Evolutionary conservation across 345 rosid genomes (phyloP).

Genomic region (Turnera subulata): DNA sequence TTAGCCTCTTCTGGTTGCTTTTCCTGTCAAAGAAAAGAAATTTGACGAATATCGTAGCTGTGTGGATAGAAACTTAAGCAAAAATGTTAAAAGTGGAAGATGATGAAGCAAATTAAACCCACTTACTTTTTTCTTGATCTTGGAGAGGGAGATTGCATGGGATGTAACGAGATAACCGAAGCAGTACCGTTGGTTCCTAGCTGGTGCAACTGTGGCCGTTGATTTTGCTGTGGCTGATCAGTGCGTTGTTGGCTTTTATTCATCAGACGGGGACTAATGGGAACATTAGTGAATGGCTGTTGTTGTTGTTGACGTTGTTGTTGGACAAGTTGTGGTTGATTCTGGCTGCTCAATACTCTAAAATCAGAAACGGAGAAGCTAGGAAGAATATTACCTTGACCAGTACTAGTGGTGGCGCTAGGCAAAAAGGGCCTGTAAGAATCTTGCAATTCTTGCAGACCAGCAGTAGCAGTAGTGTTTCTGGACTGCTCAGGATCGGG

Average conservation of each 20-base stretch:
- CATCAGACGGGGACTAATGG: conserved; percentile 1
- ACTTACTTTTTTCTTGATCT: conserved; percentile 55
- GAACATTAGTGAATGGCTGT: not conserved
- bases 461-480: no score
- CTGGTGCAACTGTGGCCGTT: conserved; percentile 13
- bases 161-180: conserved; percentile 10
- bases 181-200: not conserved
- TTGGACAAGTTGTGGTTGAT: conserved; percentile 16
- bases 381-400: conserved; percentile 12
- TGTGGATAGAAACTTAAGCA: conserved; percentile 1
- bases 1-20: conserved; percentile 55
- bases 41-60: not conserved
- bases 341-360: conserved; percentile 21
- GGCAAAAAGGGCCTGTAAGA: conserved; percentile 54
- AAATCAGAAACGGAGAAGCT: conserved; percentile 22
- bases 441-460: conserved; percentile 47
- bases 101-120: not conserved
- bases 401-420: conserved; percentile 1
- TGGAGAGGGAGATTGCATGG: conserved; percentile 27
- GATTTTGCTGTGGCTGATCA: conserved; percentile 5
- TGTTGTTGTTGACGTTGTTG: conserved; percentile 12
- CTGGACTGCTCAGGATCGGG: conserved; percentile 21
- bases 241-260: conserved; percentile 7
- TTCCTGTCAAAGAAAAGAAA: conserved; percentile 41
- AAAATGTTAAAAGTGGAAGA: not conserved